Conservation (phyloP, 495 filamentous ascomycete species). For the Lophiotrema nucula region DNA sequence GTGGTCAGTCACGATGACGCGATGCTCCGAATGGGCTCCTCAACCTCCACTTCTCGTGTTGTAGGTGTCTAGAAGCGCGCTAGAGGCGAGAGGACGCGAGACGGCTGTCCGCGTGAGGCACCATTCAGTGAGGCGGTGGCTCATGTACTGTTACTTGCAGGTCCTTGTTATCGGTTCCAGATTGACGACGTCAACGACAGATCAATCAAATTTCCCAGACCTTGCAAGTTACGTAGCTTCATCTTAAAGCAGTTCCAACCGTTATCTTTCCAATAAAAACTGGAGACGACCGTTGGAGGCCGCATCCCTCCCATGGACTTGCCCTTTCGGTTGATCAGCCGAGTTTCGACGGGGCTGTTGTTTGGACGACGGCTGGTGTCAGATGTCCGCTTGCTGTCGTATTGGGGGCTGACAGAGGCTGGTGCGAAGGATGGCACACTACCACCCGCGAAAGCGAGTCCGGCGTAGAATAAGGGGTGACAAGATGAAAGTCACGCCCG, state of each 20-base stretch:
- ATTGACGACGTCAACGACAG: not conserved
- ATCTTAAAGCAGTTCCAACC: too few relatives aligned
- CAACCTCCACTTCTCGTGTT: not conserved
- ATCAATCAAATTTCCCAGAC: too few relatives aligned
- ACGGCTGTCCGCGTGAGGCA: not conserved
- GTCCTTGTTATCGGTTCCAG: not conserved
- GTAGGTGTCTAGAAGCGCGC: not conserved
- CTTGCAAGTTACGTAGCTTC: not conserved
- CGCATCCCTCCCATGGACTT: not conserved
- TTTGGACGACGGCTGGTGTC: not conserved
- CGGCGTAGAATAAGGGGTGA: not conserved
- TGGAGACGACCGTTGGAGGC: not conserved
- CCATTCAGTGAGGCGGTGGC: not conserved
- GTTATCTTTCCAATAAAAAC: not conserved
- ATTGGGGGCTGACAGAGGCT: not conserved
- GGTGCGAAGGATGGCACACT: not conserved
- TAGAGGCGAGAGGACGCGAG: not conserved
- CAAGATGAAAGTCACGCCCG: not conserved
- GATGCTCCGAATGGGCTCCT: too few relatives aligned
- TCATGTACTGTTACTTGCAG: not conserved
- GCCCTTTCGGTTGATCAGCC: not conserved
- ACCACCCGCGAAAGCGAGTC: not conserved
- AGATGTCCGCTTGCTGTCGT: too few relatives aligned
- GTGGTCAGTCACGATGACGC: not conserved
- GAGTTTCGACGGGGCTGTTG: not conserved